phyloP scores from a whole-genome alignment of 305 asterid species.

The Fraxinus floribunda region DNA sequence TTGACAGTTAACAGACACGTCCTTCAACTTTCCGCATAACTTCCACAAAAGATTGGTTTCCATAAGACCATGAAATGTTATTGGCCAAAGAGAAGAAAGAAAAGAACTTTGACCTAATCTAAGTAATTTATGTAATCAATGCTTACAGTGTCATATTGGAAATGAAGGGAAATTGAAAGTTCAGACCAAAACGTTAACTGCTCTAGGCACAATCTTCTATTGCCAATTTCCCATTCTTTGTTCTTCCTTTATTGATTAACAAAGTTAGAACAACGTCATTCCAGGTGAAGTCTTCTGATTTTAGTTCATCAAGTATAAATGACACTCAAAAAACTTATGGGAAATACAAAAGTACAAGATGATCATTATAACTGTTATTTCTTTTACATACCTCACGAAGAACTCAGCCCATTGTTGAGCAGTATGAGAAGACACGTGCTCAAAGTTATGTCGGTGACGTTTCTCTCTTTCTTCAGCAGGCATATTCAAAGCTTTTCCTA shows the following conservation, averaged over 20 bases:
- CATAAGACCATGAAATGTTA: neutral
- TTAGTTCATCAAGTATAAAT: neutral
- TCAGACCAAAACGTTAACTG: neutral
- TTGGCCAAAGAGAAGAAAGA: neutral
- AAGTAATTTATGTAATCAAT: neutral
- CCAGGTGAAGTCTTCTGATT: neutral
- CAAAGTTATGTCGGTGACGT: conserved; percentile 80
- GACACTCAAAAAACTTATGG: neutral
- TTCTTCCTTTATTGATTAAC: neutral
- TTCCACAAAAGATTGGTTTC: neutral
- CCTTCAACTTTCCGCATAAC: neutral
- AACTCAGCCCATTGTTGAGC: conserved; percentile 99
- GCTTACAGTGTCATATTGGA: neutral
- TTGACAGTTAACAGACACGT: neutral
- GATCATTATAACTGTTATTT: neutral
- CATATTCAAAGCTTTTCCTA: conserved; percentile 83
- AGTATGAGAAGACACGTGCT: conserved; percentile 92
- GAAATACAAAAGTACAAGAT: neutral
- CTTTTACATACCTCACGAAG: conserved; percentile 73
- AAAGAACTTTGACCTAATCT: neutral
- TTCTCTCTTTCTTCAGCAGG: conserved; percentile 84
- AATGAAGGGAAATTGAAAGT: neutral
- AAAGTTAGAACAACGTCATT: neutral
- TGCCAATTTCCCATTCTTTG: neutral
- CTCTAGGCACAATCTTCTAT: neutral